Evolutionary conservation across 2,329 filamentous ascomycete species (phyloP).

Genomic region (Sclerotinia nivalis): DNA sequence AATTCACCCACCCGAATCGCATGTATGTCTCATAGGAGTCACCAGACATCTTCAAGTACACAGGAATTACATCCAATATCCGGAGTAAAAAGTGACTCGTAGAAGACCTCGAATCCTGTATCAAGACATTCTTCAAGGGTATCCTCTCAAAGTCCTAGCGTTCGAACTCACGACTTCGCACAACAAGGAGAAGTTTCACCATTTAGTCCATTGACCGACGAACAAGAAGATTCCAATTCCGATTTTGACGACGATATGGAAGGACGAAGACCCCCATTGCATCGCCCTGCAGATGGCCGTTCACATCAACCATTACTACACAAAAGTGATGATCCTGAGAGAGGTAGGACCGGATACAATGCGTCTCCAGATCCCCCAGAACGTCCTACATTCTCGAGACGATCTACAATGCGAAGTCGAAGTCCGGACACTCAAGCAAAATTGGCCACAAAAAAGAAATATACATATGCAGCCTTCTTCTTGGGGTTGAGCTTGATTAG

Average conservation of each 20-base stretch:
- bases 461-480: constrained; percentile 84
- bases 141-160: constrained; percentile 27
- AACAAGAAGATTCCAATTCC: constrained; percentile 35
- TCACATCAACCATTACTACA: constrained; percentile 44
- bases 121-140: constrained; percentile 30
- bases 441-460: constrained; percentile 73
- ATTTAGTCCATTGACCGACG: constrained; percentile 22
- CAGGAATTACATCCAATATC: constrained; percentile 21
- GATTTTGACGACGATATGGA: constrained; percentile 36
- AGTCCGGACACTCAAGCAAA: constrained; percentile 68
- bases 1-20: constrained; percentile 25
- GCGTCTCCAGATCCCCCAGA: constrained; percentile 30
- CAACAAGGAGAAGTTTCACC: constrained; percentile 25
- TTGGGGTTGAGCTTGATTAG: constrained; percentile 78
- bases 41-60: constrained; percentile 26
- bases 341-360: constrained; percentile 40
- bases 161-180: constrained; percentile 27
- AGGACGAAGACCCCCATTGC: constrained; percentile 45
- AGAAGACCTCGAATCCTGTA: constrained; percentile 33
- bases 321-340: constrained; percentile 38
- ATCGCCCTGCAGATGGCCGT: constrained; percentile 43
- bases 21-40: constrained; percentile 40
- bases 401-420: constrained; percentile 73
- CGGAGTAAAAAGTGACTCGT: constrained; percentile 26
- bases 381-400: constrained; percentile 48